Percentiles rank a stretch among this genome's conserved stretches.
Conservation (phyloP, 2,329 filamentous ascomycete species). For the Colletotrichum melonis region DNA sequence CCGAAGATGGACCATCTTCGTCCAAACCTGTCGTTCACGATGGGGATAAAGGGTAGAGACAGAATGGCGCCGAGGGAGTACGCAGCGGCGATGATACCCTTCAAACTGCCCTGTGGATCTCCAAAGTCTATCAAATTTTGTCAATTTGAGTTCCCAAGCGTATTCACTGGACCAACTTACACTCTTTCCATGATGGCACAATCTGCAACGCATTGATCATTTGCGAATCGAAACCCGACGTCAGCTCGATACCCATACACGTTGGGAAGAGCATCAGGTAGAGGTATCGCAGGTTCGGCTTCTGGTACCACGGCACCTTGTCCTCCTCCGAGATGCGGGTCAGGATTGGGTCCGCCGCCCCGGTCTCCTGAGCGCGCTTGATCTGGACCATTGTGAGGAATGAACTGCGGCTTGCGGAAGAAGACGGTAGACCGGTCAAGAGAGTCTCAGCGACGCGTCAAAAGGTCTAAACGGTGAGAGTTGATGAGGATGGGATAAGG, state of each 20-base stretch:
- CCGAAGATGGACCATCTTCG: slow-evolving; percentile 67
- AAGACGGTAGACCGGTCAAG: neutral
- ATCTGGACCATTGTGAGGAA: slow-evolving; percentile 24
- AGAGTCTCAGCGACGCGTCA: neutral
- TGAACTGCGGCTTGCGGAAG: neutral
- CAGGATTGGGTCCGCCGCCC: slow-evolving; percentile 43
- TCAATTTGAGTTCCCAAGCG: slow-evolving; percentile 26
- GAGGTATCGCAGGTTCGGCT: slow-evolving; percentile 66
- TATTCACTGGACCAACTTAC: slow-evolving; percentile 43
- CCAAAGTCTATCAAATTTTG: slow-evolving; percentile 51
- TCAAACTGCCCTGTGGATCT: slow-evolving; percentile 54
- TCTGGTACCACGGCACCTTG: slow-evolving; percentile 64
- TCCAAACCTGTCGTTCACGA: slow-evolving; percentile 65
- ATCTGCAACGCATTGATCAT: slow-evolving; percentile 58
- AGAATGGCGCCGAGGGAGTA: slow-evolving; percentile 71
- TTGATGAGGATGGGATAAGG: neutral
- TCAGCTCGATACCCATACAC: slow-evolving; percentile 70
- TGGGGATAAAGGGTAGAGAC: slow-evolving; percentile 67
- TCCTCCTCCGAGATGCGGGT: slow-evolving; percentile 49
- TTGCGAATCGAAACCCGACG: slow-evolving; percentile 58
- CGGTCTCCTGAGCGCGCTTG: slow-evolving; percentile 31
- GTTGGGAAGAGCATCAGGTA: slow-evolving; percentile 70
- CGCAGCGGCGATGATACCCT: slow-evolving; percentile 67
- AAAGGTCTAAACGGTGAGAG: neutral
- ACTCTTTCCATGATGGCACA: slow-evolving; percentile 47